Base-by-base conservation (phyloP, 75 land plant species). In the Sequoiadendron giganteum region DNA sequence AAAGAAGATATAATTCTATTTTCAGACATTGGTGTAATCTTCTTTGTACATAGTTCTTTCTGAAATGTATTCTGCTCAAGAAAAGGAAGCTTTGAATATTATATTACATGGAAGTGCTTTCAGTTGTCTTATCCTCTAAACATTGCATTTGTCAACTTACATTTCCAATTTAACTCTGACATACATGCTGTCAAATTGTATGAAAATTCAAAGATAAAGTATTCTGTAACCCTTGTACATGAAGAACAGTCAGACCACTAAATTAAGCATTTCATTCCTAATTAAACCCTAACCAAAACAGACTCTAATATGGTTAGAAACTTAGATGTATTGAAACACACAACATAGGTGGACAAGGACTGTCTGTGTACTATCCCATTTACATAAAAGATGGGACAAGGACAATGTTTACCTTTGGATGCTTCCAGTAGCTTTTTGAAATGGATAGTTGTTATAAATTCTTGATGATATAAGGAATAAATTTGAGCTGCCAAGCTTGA, bases 371-470 rank as follows among this genome's bases (percentile, higher is more conserved):
- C 4, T 28, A 40, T 81, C 30, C 83, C 68, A 19, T 61, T 61
- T 61, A 61, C 28, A 1, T 61, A 81, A 81, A 81, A 81, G 83
- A 81, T 14, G 83, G 30, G 40, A 3, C 28, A 81, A 38, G n/a
- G 25, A 81, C 28, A 81, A 1, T 81, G 48, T 25, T 21, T 81
- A 81, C 83, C 83, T 81, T 81, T 81, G 48, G n/a, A 87, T 78
- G 88, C 52, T 78, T 48, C 52, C 49, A 87, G 84, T n/a, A 87
- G 88, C 34, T 79, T 56, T 32, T 87, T 79, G 52, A 87, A 54
- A 36, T n/a, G 45, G 85, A 87, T 7, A 45, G 3, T 32, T 79
- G 49, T 28, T 79, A 47, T 39, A 40, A 38, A 40, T 54, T 43
- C 49, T n/a, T 49, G 25, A 48, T 48, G 36, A 11, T 49, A 87